A percentile compares a stretch with the other conserved stretches of the same genome.
Evolutionary conservation across 306 rosid genomes (phyloP).

Genomic region (Trifolium dubium): DNA sequence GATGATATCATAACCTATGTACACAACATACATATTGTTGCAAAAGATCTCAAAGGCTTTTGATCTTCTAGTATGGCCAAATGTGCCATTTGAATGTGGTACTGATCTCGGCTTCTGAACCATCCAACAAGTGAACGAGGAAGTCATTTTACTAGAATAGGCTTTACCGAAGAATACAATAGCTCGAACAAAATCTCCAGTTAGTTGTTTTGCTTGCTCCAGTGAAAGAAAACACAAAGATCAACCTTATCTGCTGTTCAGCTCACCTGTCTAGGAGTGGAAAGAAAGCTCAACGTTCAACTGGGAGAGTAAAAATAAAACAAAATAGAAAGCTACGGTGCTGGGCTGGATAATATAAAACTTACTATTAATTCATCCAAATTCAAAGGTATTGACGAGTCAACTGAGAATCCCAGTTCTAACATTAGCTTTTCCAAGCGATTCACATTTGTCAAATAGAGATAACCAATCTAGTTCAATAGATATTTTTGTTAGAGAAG

Average conservation of each 20-base stretch:
- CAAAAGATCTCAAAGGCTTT: conserved; percentile 25
- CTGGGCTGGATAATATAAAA: conserved; percentile 23
- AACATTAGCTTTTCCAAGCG: conserved; percentile 85
- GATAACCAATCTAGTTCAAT: conserved; percentile 75
- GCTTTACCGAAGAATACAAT: conserved; percentile 22
- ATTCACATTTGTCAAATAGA: conserved; percentile 70
- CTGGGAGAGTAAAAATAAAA: conserved; percentile 13
- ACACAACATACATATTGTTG: conserved; percentile 20
- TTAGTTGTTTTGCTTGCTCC: conserved; percentile 32
- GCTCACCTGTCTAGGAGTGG: conserved; percentile 41
- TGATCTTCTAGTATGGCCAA: conserved; percentile 27
- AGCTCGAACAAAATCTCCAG: conserved; percentile 31
- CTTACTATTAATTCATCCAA: conserved; percentile 64
- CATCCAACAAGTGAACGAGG: conserved; percentile 29
- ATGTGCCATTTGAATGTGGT: conserved; percentile 35
- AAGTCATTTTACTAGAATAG: conserved; percentile 11
- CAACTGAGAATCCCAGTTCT: conserved; percentile 80
- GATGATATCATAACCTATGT: conserved; percentile 25
- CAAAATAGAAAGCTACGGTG: neutral
- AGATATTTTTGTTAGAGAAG: conserved; percentile 40
- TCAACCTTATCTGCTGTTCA: conserved; percentile 37
- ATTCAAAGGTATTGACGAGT: conserved; percentile 65
- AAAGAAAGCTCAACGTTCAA: conserved; percentile 23
- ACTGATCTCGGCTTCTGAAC: conserved; percentile 31
- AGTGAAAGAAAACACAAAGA: conserved; percentile 24